A percentile compares a stretch with the other conserved stretches of the same genome.
Evolutionary conservation across 257 asterid genomes (phyloP).

Genomic region (Mitragyna speciosa): DNA sequence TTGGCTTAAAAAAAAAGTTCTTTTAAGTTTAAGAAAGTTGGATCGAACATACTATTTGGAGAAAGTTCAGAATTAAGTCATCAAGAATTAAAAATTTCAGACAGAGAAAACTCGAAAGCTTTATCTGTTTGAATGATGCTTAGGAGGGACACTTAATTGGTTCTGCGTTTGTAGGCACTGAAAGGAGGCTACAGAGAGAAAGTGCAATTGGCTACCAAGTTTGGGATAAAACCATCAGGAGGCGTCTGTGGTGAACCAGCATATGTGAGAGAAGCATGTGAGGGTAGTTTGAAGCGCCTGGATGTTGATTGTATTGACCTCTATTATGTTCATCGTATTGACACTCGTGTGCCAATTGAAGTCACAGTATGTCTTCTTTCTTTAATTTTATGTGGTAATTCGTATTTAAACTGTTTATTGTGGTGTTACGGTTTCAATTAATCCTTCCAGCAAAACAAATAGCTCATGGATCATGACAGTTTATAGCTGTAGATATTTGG

Average conservation of each 20-base stretch:
- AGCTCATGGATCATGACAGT: too few species aligned
- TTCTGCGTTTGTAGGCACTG: slow-evolving; percentile 17
- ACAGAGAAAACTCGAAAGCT: too few species aligned
- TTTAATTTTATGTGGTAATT: too few species aligned
- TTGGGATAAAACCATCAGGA: not conserved
- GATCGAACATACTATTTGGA: too few species aligned
- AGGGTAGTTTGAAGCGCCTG: slow-evolving; percentile 26
- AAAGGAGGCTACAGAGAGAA: slow-evolving; percentile 25
- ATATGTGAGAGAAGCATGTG: slow-evolving; percentile 23
- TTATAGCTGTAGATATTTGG: too few species aligned
- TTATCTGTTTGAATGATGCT: too few species aligned
- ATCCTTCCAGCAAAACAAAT: too few species aligned
- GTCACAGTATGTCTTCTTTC: slow-evolving; percentile 22
- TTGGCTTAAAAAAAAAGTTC: too few species aligned
- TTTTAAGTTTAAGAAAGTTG: too few species aligned
- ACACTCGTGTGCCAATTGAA: slow-evolving; percentile 21
- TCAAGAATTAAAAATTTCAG: too few species aligned
- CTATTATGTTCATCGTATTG: slow-evolving; percentile 24
- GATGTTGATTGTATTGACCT: slow-evolving; percentile 22
- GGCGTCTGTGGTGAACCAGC: slow-evolving; percentile 14
- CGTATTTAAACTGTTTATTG: not conserved
- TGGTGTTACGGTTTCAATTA: not conserved
- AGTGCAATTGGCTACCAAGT: slow-evolving; percentile 27
- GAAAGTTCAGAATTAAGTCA: too few species aligned
- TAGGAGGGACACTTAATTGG: not conserved